Evolutionary conservation across 441 rosid species (phyloP).

Genomic region (Syzygium malaccense): DNA sequence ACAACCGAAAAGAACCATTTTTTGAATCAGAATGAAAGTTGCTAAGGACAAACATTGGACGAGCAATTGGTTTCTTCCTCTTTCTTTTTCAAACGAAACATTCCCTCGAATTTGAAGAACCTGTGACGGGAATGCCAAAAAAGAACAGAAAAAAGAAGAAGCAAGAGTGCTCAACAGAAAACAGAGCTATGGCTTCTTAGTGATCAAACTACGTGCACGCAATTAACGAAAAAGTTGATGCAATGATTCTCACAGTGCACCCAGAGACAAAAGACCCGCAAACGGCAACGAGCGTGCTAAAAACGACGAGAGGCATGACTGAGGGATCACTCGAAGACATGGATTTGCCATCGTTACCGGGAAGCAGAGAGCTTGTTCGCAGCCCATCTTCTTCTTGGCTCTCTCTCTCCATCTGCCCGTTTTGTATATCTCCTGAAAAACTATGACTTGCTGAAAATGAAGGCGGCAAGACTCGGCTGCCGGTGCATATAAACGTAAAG

Average conservation of each 20-base stretch:
- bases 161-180: neutral
- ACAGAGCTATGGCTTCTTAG: neutral
- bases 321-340: neutral
- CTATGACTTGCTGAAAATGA: neutral
- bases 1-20: neutral
- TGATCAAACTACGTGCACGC: neutral
- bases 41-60: neutral
- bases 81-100: neutral
- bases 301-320: neutral
- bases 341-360: neutral
- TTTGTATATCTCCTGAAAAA: neutral
- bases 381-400: neutral
- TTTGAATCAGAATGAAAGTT: neutral
- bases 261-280: conserved; percentile 42
- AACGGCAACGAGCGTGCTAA: conserved; percentile 37
- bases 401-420: neutral
- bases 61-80: neutral
- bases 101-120: neutral
- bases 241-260: conserved; percentile 34
- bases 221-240: neutral
- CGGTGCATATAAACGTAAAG: neutral
- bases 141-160: neutral
- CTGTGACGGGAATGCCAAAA: neutral
- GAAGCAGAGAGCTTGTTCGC: neutral
- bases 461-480: neutral